Evolutionary conservation across 1,139 yeast species (phyloP), one percentile per base, ranked within the genome.

Genomic region (Lodderomyces beijingensis): DNA sequence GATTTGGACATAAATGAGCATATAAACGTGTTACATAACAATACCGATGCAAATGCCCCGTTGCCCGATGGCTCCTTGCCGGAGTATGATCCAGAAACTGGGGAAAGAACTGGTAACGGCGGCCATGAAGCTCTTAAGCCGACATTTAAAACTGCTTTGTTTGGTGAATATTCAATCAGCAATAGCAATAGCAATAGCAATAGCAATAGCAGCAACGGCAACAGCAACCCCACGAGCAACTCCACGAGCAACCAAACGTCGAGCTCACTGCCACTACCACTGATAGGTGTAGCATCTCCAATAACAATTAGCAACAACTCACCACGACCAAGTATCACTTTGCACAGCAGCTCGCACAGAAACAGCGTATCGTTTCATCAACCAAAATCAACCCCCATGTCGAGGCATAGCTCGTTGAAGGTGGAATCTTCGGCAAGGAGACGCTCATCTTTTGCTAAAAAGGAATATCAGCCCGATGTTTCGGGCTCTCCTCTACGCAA

Each of bases 41-140:
- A 67, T 40, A 67, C 71, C 25, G 54, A 50, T 35, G 64, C 72
- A 24, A 65, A 62, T 41, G 73, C 70, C 5, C 73, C 74, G 5
- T 53, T 67, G 23, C 70, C 71, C 10, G 18, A 38, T 28, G 40
- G 29, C 17, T 28, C 10, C 21, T 7, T 19, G 10, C 21, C 21
- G 7, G n/a, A n/a, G n/a, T n/a, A n/a, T n/a, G n/a, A n/a, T n/a
- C 22, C 32, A 10, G 32, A 29, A 7, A 16, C 27, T 16, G 4
- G 15, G 4, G 14, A 18, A 5, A 22, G 4, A 4, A 27, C 8
- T 12, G 14, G 3, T 19, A 23, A 18, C 25, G 16, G 14, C n/a
- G n/a, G n/a, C n/a, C n/a, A n/a, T n/a, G n/a, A n/a, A n/a, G n/a
- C n/a, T n/a, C n/a, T n/a, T n/a, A n/a, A 10, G 30, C 58, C 57